Base-by-base conservation (phyloP, 306 rosid genomes). In the Prunus armeniaca region DNA sequence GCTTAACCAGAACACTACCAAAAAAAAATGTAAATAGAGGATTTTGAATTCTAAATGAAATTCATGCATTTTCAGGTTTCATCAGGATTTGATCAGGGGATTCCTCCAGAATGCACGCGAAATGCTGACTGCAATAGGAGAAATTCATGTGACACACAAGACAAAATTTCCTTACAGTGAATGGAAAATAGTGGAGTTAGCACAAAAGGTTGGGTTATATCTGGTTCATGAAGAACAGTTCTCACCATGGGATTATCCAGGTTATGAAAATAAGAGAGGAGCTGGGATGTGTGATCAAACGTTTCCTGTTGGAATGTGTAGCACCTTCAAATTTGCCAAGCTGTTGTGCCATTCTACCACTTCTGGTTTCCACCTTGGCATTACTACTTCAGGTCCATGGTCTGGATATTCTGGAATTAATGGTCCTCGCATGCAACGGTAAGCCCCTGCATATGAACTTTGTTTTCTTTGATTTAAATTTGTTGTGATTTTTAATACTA, bases 121-220 rank as follows among this genome's bases (percentile, higher is more conserved):
- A 12, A 57, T 84, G 82, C 28, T 86, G 28, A 15, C 3, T 3
- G 12, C 0, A 12, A 12, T 0, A 0, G 89, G 86, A 3, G 76
- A 81, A 66, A 85, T 89, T 76, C 89, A 89, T 56, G 49, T 89
- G 2, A 84, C 91, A 0, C 88, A 87, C 88, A 87, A 89, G 85
- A 81, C 76, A 2, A 5, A 67, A 0, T 0, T 69, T 24, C 83
- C 92, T 11, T 88, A 22, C 34, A 14, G 28, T 18, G 17, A 55
- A 1, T 84, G 90, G 92, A 20, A 76, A 41, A 80, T 88, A 11
- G 47, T 11, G 68, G 13, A 73, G 72, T 22, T 78, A 24, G 88
- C 69, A 2, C 0, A 41, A 38, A 17, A 60, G 38, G 60, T 4
- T 30, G 64, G 67, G 0, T 73, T 84, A 46, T 2, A 4, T n/a